A percentile compares a stretch with the other conserved stretches of the same genome.
phyloP scores from a whole-genome alignment of 2,329 filamentous ascomycete genomes.

The Paracorniculantispora psalliotae region DNA sequence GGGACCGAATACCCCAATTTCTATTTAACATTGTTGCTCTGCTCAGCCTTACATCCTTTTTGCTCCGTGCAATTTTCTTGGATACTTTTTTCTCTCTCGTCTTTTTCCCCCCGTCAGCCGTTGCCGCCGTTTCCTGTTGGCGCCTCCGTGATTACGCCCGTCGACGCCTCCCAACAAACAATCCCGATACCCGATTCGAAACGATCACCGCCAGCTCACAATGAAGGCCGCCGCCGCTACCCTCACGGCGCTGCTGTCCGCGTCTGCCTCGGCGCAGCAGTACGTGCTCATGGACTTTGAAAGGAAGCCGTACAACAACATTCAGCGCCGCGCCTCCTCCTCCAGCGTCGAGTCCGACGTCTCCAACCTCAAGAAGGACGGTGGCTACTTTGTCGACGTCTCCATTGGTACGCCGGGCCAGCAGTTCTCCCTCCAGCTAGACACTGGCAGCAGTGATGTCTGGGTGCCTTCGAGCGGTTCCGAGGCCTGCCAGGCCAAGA shows the following conservation, averaged over 20 bases:
- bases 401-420: slow-evolving; percentile 54
- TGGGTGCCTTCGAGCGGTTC: slow-evolving; percentile 48
- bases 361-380: slow-evolving; percentile 38
- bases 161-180: neutral
- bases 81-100: neutral
- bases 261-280: slow-evolving; percentile 22
- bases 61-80: neutral
- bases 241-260: slow-evolving; percentile 11
- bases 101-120: neutral
- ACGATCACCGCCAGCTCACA: neutral
- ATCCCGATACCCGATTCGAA: neutral
- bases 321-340: slow-evolving; percentile 34
- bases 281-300: slow-evolving; percentile 46
- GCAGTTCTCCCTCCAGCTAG: slow-evolving; percentile 52
- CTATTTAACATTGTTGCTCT: neutral
- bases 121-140: neutral
- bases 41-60: neutral
- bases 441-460: slow-evolving; percentile 62
- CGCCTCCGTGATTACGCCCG: neutral
- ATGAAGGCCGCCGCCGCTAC: slow-evolving; percentile 11
- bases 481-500: slow-evolving; percentile 32
- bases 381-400: slow-evolving; percentile 53
- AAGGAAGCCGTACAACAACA: slow-evolving; percentile 26
- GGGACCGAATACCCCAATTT: neutral
- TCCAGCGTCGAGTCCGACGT: slow-evolving; percentile 39